Conservation (phyloP, 75 land plant genomes). For the Pinus albicaulis region DNA sequence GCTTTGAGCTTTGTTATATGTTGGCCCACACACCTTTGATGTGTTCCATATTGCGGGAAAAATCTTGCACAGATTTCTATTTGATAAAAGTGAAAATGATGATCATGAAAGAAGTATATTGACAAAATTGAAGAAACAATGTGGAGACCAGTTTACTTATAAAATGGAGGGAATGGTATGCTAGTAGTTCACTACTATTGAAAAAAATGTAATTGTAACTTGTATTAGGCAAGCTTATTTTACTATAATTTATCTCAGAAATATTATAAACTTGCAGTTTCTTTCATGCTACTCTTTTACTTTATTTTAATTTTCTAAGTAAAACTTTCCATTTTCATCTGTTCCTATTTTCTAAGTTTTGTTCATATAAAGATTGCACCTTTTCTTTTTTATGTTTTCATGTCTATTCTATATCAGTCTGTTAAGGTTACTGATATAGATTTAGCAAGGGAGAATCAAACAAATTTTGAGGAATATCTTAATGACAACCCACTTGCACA, state of each 20-base stretch:
- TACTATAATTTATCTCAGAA: background rate
- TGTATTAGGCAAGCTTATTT: background rate
- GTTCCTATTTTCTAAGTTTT: no score
- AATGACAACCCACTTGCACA: slow-evolving; percentile 43
- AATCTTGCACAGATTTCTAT: slow-evolving; percentile 89
- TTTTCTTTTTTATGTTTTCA: background rate
- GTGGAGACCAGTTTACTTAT: slow-evolving; percentile 96
- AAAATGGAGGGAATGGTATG: slow-evolving; percentile 99
- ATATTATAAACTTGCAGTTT: background rate
- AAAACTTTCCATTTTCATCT: no score
- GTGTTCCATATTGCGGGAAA: slow-evolving; percentile 85
- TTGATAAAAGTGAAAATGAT: slow-evolving; percentile 95
- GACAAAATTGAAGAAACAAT: slow-evolving; percentile 92
- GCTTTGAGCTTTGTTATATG: no score
- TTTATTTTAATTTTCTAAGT: no score
- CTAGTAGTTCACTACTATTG: background rate
- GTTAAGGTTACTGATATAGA: slow-evolving; percentile 91
- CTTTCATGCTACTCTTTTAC: background rate
- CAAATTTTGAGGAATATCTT: slow-evolving; percentile 85
- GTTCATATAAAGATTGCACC: background rate
- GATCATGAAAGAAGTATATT: slow-evolving; percentile 93
- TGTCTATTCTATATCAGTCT: background rate
- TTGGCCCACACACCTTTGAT: background rate
- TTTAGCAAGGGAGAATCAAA: slow-evolving; percentile 87
- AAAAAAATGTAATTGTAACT: no score